Percentiles rank a stretch among this genome's conserved stretches.
These are phyloP conservation scores for Diutina rugosa DNA, from an alignment of 1,139 yeast genomes.

Conservation along the genomic window DNA sequence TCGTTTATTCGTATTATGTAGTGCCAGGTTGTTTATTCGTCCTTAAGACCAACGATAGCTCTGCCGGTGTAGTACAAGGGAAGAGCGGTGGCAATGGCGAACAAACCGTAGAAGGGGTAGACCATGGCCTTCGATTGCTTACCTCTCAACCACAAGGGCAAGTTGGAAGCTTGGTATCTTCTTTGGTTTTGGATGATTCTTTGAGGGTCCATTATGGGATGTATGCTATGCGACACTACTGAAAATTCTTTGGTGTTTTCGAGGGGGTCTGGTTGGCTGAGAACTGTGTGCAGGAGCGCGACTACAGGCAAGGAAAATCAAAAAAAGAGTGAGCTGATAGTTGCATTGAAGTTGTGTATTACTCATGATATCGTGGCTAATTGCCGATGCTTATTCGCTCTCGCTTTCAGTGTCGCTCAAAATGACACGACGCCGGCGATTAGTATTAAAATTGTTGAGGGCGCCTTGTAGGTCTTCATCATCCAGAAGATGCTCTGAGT, in stretches of 20 bases:
- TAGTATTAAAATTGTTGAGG: neutral
- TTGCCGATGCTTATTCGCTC: neutral
- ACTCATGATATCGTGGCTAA: neutral
- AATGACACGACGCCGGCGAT: neutral
- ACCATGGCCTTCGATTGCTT: slow-evolving; percentile 66
- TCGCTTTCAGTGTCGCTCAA: neutral
- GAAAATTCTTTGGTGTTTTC: neutral
- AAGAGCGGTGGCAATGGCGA: slow-evolving; percentile 57
- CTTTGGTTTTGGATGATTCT: slow-evolving; percentile 67
- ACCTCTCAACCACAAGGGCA: slow-evolving; percentile 67
- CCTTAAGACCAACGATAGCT: slow-evolving; percentile 65
- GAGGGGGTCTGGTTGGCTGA: neutral
- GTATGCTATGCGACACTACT: neutral
- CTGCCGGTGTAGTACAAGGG: slow-evolving; percentile 71
- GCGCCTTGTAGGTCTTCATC: neutral
- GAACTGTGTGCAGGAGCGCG: neutral
- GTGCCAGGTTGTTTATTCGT: slow-evolving; percentile 6
- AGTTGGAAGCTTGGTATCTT: slow-evolving; percentile 56
- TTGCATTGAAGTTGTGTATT: neutral
- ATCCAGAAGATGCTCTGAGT: neutral
- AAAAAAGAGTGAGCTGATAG: neutral
- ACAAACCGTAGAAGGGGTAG: slow-evolving; percentile 83
- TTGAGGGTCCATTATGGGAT: slow-evolving; percentile 38
- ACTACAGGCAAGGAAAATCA: neutral
- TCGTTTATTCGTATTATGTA: neutral